Percentiles rank a stretch among this genome's conserved stretches.
Conservation (phyloP, 805 yeast species). For the Candida nitratophila region DNA sequence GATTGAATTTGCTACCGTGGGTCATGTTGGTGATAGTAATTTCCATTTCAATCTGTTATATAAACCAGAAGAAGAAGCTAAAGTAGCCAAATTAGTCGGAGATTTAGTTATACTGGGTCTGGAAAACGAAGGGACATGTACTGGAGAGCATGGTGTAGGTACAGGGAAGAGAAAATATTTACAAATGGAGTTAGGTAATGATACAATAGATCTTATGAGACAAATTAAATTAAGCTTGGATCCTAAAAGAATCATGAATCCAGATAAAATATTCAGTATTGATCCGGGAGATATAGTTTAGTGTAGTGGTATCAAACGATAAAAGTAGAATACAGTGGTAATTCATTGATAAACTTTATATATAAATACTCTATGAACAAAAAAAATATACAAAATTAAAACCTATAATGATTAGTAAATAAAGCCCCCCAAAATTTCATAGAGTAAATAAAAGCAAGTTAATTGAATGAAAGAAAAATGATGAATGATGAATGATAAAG, state of each 20-base stretch:
- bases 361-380: background rate
- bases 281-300: conserved; percentile 22
- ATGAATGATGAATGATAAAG: background rate
- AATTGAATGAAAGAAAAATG: too few relatives aligned
- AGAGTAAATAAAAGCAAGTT: too few relatives aligned
- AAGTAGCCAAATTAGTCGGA: conserved; percentile 36
- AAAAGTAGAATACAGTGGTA: too few relatives aligned
- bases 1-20: conserved; percentile 29
- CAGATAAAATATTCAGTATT: conserved; percentile 35
- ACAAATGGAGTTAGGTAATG: conserved; percentile 29
- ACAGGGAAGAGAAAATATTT: conserved; percentile 35
- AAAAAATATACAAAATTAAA: background rate
- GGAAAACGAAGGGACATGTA: conserved; percentile 30
- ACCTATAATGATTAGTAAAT: background rate
- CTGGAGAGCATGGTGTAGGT: conserved; percentile 46
- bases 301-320: too few relatives aligned
- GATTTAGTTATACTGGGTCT: conserved; percentile 53
- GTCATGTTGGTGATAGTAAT: conserved; percentile 41
- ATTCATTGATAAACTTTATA: too few relatives aligned
- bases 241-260: conserved; percentile 37
- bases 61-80: conserved; percentile 19
- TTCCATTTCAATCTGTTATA: conserved; percentile 38
- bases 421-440: background rate
- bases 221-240: conserved; percentile 33
- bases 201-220: conserved; percentile 36